A percentile compares a stretch with the other conserved stretches of the same genome.
phyloP scores from a whole-genome alignment of 805 yeast species.

The Hanseniaspora pseudoguilliermondii region DNA sequence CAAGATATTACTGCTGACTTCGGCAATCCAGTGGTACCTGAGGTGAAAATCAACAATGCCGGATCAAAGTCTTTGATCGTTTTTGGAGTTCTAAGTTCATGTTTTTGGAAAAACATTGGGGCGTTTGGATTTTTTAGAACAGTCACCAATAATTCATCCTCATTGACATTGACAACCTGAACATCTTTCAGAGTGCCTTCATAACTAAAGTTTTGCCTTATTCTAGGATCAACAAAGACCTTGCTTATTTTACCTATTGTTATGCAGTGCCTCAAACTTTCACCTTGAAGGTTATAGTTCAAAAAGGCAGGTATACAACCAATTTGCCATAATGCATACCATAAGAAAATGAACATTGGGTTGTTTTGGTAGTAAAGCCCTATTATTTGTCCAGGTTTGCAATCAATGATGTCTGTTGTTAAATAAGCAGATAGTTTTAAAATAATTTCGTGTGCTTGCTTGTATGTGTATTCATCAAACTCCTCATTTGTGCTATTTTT shows the following conservation, averaged over 20 bases:
- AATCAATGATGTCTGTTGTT: constrained; percentile 42
- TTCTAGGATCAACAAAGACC: constrained; percentile 64
- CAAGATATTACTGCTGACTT: constrained; percentile 88
- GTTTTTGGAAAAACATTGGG: constrained; percentile 43
- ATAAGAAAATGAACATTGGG: constrained; percentile 63
- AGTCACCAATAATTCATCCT: constrained; percentile 32
- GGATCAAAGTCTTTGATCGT: constrained; percentile 47
- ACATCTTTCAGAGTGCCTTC: constrained; percentile 22
- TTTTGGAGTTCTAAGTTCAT: constrained; percentile 42
- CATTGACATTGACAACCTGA: constrained; percentile 32
- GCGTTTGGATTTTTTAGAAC: constrained; percentile 29
- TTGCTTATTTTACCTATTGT: constrained; percentile 50
- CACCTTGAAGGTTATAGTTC: constrained; percentile 64
- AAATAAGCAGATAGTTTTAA: constrained; percentile 55
- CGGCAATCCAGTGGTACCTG: constrained; percentile 92
- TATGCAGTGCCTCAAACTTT: constrained; percentile 69
- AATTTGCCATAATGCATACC: constrained; percentile 82
- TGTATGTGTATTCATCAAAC: constrained; percentile 54
- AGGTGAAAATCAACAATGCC: constrained; percentile 68
- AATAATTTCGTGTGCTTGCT: constrained; percentile 52
- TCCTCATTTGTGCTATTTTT: constrained; percentile 33
- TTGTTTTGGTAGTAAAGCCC: constrained; percentile 71
- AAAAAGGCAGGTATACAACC: constrained; percentile 84
- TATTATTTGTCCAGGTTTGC: constrained; percentile 53
- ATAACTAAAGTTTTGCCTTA: constrained; percentile 37